Conservation (phyloP, 2,329 filamentous ascomycete species). For the Aspergillus ibericus region DNA sequence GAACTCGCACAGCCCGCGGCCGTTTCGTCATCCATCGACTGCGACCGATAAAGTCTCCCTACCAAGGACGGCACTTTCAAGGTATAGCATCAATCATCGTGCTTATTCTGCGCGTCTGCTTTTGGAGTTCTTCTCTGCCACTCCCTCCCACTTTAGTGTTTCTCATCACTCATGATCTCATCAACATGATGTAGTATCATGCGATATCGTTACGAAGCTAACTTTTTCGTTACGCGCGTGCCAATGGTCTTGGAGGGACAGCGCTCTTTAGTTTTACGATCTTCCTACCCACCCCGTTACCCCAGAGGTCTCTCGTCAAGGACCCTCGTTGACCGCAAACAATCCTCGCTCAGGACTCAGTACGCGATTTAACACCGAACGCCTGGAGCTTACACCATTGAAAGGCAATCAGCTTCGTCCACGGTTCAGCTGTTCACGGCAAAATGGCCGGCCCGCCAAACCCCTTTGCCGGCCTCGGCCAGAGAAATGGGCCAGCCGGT, state of each 20-base stretch:
- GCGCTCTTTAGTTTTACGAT: conserved; percentile 15
- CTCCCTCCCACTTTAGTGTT: conserved; percentile 6
- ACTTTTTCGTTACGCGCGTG: conserved; percentile 22
- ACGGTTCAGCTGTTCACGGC: conserved; percentile 25
- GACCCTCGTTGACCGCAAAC: neutral
- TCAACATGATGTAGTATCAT: neutral
- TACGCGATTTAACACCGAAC: neutral
- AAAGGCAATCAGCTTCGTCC: conserved; percentile 12
- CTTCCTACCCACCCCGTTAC: conserved; percentile 3
- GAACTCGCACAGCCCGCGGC: neutral
- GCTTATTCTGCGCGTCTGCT: neutral
- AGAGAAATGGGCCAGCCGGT: conserved; percentile 26
- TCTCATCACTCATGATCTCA: conserved; percentile 8
- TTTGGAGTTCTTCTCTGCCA: neutral
- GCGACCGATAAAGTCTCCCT: neutral
- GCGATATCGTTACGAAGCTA: conserved; percentile 13
- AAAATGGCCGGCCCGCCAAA: conserved; percentile 35
- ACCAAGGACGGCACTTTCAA: conserved; percentile 2
- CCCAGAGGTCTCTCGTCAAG: neutral
- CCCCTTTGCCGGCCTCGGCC: conserved; percentile 28
- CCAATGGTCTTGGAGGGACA: conserved; percentile 17
- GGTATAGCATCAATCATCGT: conserved; percentile 15
- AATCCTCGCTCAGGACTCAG: neutral
- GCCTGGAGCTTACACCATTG: neutral
- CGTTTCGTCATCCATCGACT: neutral